Evolutionary conservation across 2,329 filamentous ascomycete species (phyloP).

Genomic region (Alternaria hordeiaustralica): DNA sequence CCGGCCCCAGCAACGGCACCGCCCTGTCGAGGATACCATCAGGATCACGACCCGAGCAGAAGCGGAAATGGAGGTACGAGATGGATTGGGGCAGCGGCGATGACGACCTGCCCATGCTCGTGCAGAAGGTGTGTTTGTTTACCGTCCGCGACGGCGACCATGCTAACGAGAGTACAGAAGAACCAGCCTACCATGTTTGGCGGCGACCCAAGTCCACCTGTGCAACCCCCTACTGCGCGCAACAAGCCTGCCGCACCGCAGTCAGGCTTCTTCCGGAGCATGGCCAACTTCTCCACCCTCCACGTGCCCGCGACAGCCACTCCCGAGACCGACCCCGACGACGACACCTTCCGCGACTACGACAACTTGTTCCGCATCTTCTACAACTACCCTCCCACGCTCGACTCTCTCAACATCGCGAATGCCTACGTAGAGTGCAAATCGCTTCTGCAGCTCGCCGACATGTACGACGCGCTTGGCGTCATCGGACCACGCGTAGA

Average conservation of each 20-base stretch:
- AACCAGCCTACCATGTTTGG: slow-evolving; percentile 63
- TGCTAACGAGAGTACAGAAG: slow-evolving; percentile 24
- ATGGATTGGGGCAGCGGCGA: slow-evolving; percentile 74
- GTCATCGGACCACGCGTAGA: slow-evolving; percentile 90
- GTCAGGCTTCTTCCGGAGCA: slow-evolving; percentile 81
- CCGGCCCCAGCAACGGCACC: slow-evolving; percentile 31
- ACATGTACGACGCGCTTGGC: slow-evolving; percentile 89
- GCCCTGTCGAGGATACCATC: slow-evolving; percentile 52
- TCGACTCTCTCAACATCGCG: slow-evolving; percentile 88
- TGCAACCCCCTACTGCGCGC: slow-evolving; percentile 61
- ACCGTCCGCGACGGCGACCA: not conserved
- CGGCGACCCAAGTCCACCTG: slow-evolving; percentile 48
- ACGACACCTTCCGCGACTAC: slow-evolving; percentile 87
- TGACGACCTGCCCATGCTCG: slow-evolving; percentile 83
- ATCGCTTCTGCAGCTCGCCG: slow-evolving; percentile 83
- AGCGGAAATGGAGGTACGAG: slow-evolving; percentile 83
- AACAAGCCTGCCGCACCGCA: slow-evolving; percentile 70
- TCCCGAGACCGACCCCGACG: slow-evolving; percentile 63
- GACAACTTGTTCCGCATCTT: slow-evolving; percentile 95
- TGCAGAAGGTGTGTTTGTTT: slow-evolving; percentile 70
- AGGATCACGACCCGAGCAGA: slow-evolving; percentile 50
- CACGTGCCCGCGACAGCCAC: slow-evolving; percentile 47
- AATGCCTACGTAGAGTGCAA: slow-evolving; percentile 95
- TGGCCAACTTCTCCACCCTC: slow-evolving; percentile 75
- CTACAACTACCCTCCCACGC: slow-evolving; percentile 85